Conservation (phyloP, 805 yeast species). For the Sugiyamaella boreocaroliniensis region DNA sequence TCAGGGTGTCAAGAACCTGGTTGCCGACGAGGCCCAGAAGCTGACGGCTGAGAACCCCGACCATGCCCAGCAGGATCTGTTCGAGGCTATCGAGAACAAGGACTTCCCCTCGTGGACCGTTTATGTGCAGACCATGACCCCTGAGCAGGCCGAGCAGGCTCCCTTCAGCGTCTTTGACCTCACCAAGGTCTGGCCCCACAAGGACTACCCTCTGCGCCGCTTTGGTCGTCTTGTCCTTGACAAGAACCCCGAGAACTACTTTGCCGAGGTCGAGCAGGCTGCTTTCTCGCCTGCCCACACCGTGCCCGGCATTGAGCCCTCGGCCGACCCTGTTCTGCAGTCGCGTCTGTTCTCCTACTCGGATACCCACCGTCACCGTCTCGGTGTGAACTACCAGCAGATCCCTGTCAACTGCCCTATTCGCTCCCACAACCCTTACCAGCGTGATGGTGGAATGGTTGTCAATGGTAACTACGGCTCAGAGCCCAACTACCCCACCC, state of each 20-base stretch:
- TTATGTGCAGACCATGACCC: constrained; percentile 54
- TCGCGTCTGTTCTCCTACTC: constrained; percentile 69
- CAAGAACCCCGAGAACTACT: constrained; percentile 51
- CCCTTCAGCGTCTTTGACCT: constrained; percentile 45
- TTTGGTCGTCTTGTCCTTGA: constrained; percentile 51
- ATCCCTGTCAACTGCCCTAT: constrained; percentile 64
- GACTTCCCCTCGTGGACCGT: constrained; percentile 46
- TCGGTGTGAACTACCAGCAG: constrained; percentile 62
- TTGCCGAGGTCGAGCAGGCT: constrained; percentile 45
- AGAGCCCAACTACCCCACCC: constrained; percentile 48
- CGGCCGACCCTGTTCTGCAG: constrained; percentile 73
- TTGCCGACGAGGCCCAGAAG: constrained; percentile 41
- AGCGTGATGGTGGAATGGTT: constrained; percentile 58
- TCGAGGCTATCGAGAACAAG: constrained; percentile 42
- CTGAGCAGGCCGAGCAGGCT: constrained; percentile 48
- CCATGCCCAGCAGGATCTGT: constrained; percentile 39
- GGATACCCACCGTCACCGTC: constrained; percentile 71
- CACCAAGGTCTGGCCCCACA: constrained; percentile 55
- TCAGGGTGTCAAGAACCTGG: constrained; percentile 43
- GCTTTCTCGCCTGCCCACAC: constrained; percentile 71
- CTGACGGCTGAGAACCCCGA: constrained; percentile 48
- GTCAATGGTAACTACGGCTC: constrained; percentile 42
- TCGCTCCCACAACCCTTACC: constrained; percentile 37
- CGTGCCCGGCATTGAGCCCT: constrained; percentile 69
- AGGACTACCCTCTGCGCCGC: constrained; percentile 47